Percentiles rank a stretch among this genome's conserved stretches.
Evolutionary conservation across 179 eudicot species (phyloP).

Genomic region (Heliamphora pulchella): DNA sequence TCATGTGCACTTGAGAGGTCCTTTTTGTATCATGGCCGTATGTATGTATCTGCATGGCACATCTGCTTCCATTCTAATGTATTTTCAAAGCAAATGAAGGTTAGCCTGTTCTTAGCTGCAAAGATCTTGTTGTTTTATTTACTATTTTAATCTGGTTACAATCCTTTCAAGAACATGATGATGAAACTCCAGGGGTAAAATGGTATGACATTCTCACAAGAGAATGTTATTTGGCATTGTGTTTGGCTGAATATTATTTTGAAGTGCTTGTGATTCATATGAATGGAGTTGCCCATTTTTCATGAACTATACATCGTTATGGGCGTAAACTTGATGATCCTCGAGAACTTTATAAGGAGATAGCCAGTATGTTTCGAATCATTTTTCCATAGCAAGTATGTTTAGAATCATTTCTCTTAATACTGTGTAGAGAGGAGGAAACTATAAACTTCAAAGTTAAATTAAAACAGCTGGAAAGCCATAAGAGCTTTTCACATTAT

Average conservation of each 20-base stretch:
- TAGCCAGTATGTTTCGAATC: neutral
- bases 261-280: neutral
- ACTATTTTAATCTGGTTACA: neutral
- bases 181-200: neutral
- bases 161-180: neutral
- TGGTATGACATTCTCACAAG: neutral
- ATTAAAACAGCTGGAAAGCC: neutral
- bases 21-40: constrained; percentile 92
- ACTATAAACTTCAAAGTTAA: neutral
- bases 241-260: neutral
- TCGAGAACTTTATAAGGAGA: neutral
- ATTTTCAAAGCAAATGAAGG: constrained; percentile 97
- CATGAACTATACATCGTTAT: too few species aligned
- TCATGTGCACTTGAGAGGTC: constrained; percentile 97
- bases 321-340: neutral
- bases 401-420: neutral
- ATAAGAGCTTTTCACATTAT: neutral
- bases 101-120: constrained; percentile 23
- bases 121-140: neutral
- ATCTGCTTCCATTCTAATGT: constrained; percentile 95
- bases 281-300: constrained; percentile 4
- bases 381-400: too few species aligned
- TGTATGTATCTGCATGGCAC: constrained; percentile 88
- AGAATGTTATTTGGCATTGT: neutral
- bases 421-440: neutral